A percentile compares a stretch with the other conserved stretches of the same genome.
Conservation (phyloP, 1,139 yeast species). For the Keqinozyma sinolaborantium region DNA sequence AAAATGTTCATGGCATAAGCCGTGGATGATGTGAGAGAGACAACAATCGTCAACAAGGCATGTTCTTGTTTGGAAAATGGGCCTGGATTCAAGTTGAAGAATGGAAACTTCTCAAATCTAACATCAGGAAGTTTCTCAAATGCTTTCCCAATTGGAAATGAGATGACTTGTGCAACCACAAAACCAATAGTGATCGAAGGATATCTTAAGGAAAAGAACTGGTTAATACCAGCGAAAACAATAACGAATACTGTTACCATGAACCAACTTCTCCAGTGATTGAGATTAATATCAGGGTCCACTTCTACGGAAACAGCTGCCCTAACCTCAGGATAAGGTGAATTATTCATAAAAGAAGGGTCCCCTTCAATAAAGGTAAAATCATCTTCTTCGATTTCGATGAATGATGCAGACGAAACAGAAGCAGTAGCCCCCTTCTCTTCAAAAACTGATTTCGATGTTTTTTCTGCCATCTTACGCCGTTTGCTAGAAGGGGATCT, state of each 20-base stretch:
- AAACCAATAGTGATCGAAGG: constrained; percentile 55
- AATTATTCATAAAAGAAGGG: constrained; percentile 19
- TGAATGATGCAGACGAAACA: constrained; percentile 1
- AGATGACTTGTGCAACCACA: constrained; percentile 54
- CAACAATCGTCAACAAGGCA: constrained; percentile 60
- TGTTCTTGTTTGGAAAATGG: constrained; percentile 67
- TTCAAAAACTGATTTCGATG: too few species aligned
- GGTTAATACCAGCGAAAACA: constrained; percentile 57
- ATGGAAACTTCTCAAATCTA: constrained; percentile 33
- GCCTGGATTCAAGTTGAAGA: constrained; percentile 49
- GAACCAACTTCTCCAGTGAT: constrained; percentile 62
- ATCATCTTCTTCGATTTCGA: constrained; percentile 5
- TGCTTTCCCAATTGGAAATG: constrained; percentile 58
- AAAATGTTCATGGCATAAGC: constrained; percentile 62
- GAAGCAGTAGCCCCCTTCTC: not conserved
- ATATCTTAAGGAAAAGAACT: constrained; percentile 55
- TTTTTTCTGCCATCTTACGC: too few species aligned
- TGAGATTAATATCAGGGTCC: constrained; percentile 52
- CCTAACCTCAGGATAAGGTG: constrained; percentile 60
- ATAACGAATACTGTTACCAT: constrained; percentile 52
- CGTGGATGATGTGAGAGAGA: constrained; percentile 56
- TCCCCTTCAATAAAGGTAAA: constrained; percentile 20
- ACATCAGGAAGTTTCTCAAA: constrained; percentile 40
- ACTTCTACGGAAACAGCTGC: constrained; percentile 66
- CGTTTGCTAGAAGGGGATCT: too few species aligned